Evolutionary conservation across 371 early-diverging fungal genomes (phyloP), one percentile per base, ranked within the genome.

Genomic region (Dipsacomyces acuminosporus): DNA sequence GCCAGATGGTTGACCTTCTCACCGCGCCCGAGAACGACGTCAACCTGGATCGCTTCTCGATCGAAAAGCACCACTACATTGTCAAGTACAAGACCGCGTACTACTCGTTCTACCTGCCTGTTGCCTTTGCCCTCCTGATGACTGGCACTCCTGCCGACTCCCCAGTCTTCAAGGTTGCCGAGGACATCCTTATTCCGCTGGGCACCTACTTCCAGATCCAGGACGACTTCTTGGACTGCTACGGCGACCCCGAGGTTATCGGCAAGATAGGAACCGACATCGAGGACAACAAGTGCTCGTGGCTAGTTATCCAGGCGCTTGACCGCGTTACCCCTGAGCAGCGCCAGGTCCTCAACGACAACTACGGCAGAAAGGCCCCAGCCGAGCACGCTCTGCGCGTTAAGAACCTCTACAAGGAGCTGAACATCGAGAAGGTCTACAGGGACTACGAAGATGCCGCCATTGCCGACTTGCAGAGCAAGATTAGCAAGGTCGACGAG

Each of bases 261-360:
- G 96, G 96, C 69, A 98, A 98, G 82, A 90, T 97, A 61, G 96
- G 96, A 45, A 98, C 97, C 24, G 99, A 98, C 74, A 95, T 98
- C 46, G 85, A 93, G 77, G 98, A 96, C 73, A 95, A 93, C 85
- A 98, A 98, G 82, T 96, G 98, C 75, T 91, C 92, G 26, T 98
- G 98, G 97, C 80, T 96, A 61, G 85, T 98, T 61, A 87, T 87
- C 70, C 88, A 90, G 78, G 97, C 97, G 8, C 79, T 97, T 42
- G 79, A 75, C 56, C 77, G 72, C 54, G 86, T 83, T 41, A 79
- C 73, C 17, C 70, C 86, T 26, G 93, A 87, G 57, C 96, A 96
- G 78, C 84, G 92, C 56, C 72, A 80, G 72, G 38, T 88, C 3
- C 84, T 97, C n/a, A 88, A 93, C 56, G 82, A 84, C 41, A 87